phyloP scores from a whole-genome alignment of 2,329 filamentous ascomycete species.

The Aureobasidium sp. region DNA sequence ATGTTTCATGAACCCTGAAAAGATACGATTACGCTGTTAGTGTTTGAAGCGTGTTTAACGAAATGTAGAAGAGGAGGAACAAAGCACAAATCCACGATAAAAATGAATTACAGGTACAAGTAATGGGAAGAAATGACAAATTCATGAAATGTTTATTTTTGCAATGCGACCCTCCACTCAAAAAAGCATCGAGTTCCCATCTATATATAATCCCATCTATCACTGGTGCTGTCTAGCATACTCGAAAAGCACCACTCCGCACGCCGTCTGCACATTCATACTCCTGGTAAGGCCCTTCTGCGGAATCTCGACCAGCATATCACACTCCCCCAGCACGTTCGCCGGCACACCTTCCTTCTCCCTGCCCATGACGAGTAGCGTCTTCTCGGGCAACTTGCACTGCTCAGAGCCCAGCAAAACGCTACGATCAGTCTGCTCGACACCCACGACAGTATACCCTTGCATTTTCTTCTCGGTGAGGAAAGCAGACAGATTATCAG shows the following conservation, averaged over 20 bases:
- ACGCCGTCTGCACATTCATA: constrained; percentile 48
- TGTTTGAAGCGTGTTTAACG: too few species aligned
- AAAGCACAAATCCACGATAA: too few species aligned
- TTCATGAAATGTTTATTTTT: too few species aligned
- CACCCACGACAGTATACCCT: constrained; percentile 43
- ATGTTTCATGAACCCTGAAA: too few species aligned
- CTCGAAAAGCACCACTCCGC: constrained; percentile 43
- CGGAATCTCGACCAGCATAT: constrained; percentile 44
- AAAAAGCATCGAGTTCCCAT: too few species aligned
- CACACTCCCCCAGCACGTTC: constrained; percentile 39
- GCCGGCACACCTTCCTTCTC: constrained; percentile 44
- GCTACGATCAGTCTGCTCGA: constrained; percentile 46
- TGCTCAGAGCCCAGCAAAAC: constrained; percentile 33
- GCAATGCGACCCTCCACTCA: too few species aligned
- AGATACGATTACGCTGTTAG: too few species aligned
- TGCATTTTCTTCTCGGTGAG: constrained; percentile 34
- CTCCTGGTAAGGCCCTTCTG: constrained; percentile 45
- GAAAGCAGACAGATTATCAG: constrained; percentile 25
- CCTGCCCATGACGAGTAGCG: constrained; percentile 39
- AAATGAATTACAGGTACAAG: too few species aligned
- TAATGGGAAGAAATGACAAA: too few species aligned
- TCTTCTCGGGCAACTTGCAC: constrained; percentile 25
- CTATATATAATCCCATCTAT: background rate
- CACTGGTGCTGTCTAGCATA: constrained; percentile 35
- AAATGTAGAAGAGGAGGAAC: too few species aligned